These are phyloP conservation scores for Arthrobotrys musiformis DNA, from an alignment of 2,329 filamentous ascomycete genomes.

Conservation along the genomic window DNA sequence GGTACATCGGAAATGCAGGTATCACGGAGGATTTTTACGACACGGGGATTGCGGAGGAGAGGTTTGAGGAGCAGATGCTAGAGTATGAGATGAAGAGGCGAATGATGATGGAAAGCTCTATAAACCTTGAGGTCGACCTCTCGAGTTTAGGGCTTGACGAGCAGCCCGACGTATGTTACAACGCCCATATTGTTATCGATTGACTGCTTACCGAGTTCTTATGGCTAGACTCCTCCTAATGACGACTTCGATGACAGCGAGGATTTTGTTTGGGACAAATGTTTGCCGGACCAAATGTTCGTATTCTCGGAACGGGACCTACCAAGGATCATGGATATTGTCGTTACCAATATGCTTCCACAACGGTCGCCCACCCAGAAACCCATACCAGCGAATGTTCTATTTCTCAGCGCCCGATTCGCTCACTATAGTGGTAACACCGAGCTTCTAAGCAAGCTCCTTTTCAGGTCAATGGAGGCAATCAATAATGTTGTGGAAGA, in stretches of 20 bases:
- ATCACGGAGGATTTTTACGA: slow-evolving; percentile 92
- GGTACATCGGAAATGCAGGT: slow-evolving; percentile 86
- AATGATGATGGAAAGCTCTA: slow-evolving; percentile 99
- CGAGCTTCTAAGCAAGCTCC: slow-evolving; percentile 81
- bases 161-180: slow-evolving; percentile 79
- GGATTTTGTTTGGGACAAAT: slow-evolving; percentile 95
- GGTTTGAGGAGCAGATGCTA: slow-evolving; percentile 96
- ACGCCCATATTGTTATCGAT: neutral
- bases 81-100: slow-evolving; percentile 94
- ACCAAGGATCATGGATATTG: slow-evolving; percentile 88
- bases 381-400: slow-evolving; percentile 94
- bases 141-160: slow-evolving; percentile 97
- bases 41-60: slow-evolving; percentile 88
- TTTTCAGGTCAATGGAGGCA: slow-evolving; percentile 89
- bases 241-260: slow-evolving; percentile 89
- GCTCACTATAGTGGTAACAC: slow-evolving; percentile 94
- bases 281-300: slow-evolving; percentile 98
- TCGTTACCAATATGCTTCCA: slow-evolving; percentile 98
- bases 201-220: slow-evolving; percentile 8
- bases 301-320: slow-evolving; percentile 97
- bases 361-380: slow-evolving; percentile 97
- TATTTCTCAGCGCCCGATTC: slow-evolving; percentile 94
- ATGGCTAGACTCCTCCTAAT: slow-evolving; percentile 67
- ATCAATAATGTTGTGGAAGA: slow-evolving; percentile 97
- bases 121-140: slow-evolving; percentile 94